Evolutionary conservation across 306 rosid species (phyloP).

Genomic region (Casuarina glauca): DNA sequence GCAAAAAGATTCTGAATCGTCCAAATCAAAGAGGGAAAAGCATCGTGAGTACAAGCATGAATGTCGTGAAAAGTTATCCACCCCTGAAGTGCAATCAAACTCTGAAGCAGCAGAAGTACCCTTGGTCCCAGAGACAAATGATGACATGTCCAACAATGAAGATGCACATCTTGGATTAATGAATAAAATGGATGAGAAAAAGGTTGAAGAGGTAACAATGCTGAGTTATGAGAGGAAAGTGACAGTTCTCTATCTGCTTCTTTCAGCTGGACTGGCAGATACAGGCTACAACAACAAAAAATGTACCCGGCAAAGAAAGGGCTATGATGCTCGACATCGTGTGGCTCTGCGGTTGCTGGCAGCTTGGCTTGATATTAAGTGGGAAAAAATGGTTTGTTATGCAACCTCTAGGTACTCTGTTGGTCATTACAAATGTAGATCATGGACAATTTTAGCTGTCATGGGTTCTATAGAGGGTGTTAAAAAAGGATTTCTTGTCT

Average conservation of each 20-base stretch:
- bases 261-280: conserved; percentile 80
- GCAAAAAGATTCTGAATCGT: conserved; percentile 40
- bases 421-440: conserved; percentile 15
- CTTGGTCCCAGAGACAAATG: conserved; percentile 28
- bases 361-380: conserved; percentile 86
- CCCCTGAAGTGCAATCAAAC: conserved; percentile 43
- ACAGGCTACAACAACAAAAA: conserved; percentile 45
- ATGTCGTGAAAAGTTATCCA: conserved; percentile 59
- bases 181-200: conserved; percentile 44
- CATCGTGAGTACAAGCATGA: conserved; percentile 56
- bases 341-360: conserved; percentile 70
- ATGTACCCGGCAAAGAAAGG: conserved; percentile 61
- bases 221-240: conserved; percentile 78
- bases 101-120: conserved; percentile 39
- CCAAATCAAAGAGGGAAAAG: conserved; percentile 55
- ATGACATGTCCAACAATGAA: conserved; percentile 28
- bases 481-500: not conserved
- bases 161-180: conserved; percentile 30
- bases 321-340: conserved; percentile 91
- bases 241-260: conserved; percentile 73
- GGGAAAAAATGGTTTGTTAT: conserved; percentile 74
- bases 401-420: conserved; percentile 19
- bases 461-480: not conserved
- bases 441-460: conserved; percentile 12
- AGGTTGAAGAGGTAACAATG: conserved; percentile 61